These are phyloP conservation scores for Corynespora cassiicola DNA, from an alignment of 2,329 filamentous ascomycete genomes.

Conservation along the genomic window DNA sequence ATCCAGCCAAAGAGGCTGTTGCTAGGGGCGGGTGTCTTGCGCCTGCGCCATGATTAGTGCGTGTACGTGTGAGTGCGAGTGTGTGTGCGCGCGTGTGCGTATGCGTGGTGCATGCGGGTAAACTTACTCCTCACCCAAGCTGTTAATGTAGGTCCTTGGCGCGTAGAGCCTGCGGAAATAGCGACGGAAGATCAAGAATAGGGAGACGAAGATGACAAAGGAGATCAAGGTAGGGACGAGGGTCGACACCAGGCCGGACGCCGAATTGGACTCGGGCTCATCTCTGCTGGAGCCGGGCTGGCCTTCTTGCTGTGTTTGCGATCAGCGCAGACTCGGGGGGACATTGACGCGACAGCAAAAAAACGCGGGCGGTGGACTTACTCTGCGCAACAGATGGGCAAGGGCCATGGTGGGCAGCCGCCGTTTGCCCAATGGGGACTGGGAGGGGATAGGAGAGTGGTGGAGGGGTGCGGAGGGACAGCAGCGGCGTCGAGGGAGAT, in stretches of 20 bases:
- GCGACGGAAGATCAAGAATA: constrained; percentile 52
- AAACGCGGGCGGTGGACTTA: constrained; percentile 9
- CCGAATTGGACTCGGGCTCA: constrained; percentile 54
- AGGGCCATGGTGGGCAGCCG: constrained; percentile 15
- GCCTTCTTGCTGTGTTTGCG: constrained; percentile 18
- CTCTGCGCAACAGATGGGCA: constrained; percentile 9
- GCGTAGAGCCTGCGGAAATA: constrained; percentile 53
- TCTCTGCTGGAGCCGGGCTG: constrained; percentile 21
- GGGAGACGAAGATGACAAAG: constrained; percentile 33
- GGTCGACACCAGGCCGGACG: constrained; percentile 47
- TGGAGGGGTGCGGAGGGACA: background rate
- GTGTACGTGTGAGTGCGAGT: constrained; percentile 6
- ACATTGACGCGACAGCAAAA: too few relatives aligned
- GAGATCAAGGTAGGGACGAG: constrained; percentile 38
- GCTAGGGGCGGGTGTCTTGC: constrained; percentile 55
- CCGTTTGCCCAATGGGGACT: background rate
- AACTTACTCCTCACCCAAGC: constrained; percentile 42
- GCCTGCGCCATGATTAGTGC: constrained; percentile 31
- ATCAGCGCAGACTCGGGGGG: background rate
- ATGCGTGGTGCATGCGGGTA: background rate
- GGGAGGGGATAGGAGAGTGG: background rate
- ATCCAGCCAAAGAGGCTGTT: constrained; percentile 62
- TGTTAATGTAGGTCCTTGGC: constrained; percentile 55
- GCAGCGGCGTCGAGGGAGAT: background rate
- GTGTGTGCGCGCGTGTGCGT: background rate